Evolutionary conservation across 305 asterid species (phyloP), one percentile per base, ranked within the genome.

Genomic region (Salvia sclarea): DNA sequence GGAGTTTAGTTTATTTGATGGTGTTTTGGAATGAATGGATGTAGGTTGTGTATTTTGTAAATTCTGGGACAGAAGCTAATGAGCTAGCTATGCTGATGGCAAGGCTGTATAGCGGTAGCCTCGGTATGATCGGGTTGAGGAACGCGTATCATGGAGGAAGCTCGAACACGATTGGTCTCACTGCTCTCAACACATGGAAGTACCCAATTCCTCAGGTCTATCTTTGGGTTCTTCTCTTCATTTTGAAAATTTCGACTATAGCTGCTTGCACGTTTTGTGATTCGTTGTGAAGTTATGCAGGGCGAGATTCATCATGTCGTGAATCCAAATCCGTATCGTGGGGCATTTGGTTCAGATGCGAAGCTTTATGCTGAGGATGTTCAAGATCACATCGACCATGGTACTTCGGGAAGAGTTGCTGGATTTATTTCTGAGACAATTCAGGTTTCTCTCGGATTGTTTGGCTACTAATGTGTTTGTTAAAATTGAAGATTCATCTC

Each of bases 131-230:
- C 65, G 96, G 92, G 53, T 78, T 93, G 64, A 85, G 98, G 82
- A 93, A 93, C 72, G 95, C 98, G 11, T 93, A 93, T 81, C 98
- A 93, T 78, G 98, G 98, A 33, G 98, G 98, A 66, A 93, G 97
- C 56, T 68, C 92, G 16, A 88, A 82, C 70, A 90, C 98, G 11
- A 84, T 88, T 70, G 98, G 96, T 67, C 80, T 93, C 55, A 93
- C 93, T 7, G 96, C 94, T 33, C 93, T 93, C 21, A 87, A 81
- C 83, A 86, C 96, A 12, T 90, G 97, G 97, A 93, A 93, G 79
- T 93, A 88, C 71, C 94, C 95, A 0, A 86, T 90, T 76, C 96
- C 97, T 54, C 98, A 92, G 98, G 98, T 92, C 75, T 68, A 60
- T 71, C 73, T 38, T 55, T 7, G 10, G 12, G 20, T 24, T 12